These are phyloP conservation scores for Saccharomycopsis babjevae DNA, from an alignment of 805 yeast species.

Conservation along the genomic window DNA sequence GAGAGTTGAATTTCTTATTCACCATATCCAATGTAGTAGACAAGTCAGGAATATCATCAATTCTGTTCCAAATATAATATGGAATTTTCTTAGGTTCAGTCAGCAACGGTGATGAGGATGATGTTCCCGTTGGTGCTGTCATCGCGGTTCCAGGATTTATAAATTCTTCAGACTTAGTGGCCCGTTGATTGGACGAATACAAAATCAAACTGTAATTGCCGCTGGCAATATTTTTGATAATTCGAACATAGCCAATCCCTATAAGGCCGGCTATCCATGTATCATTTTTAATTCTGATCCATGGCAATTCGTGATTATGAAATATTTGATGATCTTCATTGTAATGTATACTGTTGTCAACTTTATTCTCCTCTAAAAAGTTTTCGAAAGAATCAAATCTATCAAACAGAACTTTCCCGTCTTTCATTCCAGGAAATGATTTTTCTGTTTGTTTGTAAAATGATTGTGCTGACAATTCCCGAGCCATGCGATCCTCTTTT, in stretches of 20 bases:
- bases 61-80: background rate
- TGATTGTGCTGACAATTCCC: background rate
- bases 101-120: background rate
- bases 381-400: slow-evolving; percentile 6
- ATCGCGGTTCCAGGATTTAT: background rate
- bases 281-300: background rate
- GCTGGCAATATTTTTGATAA: background rate
- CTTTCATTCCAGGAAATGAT: background rate
- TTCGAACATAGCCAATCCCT: background rate
- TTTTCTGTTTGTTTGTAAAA: background rate
- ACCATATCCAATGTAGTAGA: background rate
- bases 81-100: background rate
- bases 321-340: background rate
- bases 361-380: background rate
- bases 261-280: background rate
- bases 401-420: background rate
- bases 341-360: background rate
- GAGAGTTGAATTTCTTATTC: background rate
- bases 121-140: background rate
- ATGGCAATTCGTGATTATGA: background rate
- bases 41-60: background rate
- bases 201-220: background rate
- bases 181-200: background rate
- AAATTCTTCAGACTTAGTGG: background rate
- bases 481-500: background rate